Conservation (phyloP, 2,329 filamentous ascomycete genomes). For the Sporothrix schenckii region DNA sequence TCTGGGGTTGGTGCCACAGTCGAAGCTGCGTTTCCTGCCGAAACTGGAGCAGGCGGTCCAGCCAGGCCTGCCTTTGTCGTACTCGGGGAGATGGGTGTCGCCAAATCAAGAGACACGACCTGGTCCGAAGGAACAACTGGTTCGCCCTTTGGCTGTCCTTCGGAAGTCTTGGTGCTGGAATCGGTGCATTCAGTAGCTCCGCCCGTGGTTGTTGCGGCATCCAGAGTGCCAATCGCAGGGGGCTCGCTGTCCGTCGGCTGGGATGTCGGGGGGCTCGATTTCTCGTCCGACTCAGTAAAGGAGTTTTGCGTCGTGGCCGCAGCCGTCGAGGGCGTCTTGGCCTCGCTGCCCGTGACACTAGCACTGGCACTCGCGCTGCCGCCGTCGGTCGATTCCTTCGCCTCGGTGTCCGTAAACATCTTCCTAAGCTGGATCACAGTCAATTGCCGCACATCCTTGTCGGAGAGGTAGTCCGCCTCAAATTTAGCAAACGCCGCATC, state of each 20-base stretch:
- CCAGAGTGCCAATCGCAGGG: slow-evolving; percentile 32
- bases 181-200: not conserved
- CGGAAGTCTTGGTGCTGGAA: not conserved
- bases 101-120: slow-evolving; percentile 56
- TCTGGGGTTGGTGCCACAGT: not conserved
- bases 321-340: slow-evolving; percentile 11
- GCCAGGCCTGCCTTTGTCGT: not conserved
- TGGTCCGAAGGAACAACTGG: slow-evolving; percentile 24
- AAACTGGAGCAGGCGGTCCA: not conserved
- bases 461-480: slow-evolving; percentile 89
- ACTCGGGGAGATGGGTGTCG: slow-evolving; percentile 39
- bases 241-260: slow-evolving; percentile 35
- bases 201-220: not conserved
- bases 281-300: slow-evolving; percentile 51
- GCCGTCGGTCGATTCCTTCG: slow-evolving; percentile 67
- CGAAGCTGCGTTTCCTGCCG: not conserved
- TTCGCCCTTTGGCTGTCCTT: slow-evolving; percentile 16
- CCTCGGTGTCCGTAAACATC: slow-evolving; percentile 90
- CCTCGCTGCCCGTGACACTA: slow-evolving; percentile 29
- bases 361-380: slow-evolving; percentile 37
- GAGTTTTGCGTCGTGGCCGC: slow-evolving; percentile 27
- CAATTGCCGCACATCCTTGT: slow-evolving; percentile 91
- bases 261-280: slow-evolving; percentile 48
- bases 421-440: slow-evolving; percentile 92
- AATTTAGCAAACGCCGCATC: slow-evolving; percentile 88